phyloP scores from a whole-genome alignment of 2,329 filamentous ascomycete species.

The Fusarium setosum region DNA sequence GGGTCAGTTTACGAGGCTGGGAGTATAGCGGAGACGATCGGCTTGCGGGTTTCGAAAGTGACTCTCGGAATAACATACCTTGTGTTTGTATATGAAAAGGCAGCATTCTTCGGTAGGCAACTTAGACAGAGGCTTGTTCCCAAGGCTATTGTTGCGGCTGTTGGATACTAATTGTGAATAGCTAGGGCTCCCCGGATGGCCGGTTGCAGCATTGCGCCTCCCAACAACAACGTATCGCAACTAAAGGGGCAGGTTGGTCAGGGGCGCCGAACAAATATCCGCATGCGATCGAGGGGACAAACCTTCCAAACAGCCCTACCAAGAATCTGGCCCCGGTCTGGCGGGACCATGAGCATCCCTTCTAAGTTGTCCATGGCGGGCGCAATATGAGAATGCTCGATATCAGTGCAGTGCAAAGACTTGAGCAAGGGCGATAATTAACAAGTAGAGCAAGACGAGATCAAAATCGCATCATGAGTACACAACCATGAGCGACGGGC shows the following conservation, averaged over 20 bases:
- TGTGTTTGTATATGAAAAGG: conserved; percentile 67
- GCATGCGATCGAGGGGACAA: conserved; percentile 27
- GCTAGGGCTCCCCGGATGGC: conserved; percentile 51
- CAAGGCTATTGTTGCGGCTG: conserved; percentile 52
- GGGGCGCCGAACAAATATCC: neutral
- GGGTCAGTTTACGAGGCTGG: conserved; percentile 9
- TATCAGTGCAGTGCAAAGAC: neutral
- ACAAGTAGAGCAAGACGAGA: conserved; percentile 7
- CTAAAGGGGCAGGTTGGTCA: conserved; percentile 50
- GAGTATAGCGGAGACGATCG: neutral
- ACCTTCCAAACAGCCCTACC: conserved; percentile 66
- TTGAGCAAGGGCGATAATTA: neutral
- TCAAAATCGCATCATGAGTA: conserved; percentile 43
- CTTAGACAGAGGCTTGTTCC: conserved; percentile 50
- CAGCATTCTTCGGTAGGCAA: conserved; percentile 56
- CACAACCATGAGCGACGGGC: conserved; percentile 21
- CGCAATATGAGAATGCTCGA: neutral
- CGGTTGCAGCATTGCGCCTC: conserved; percentile 43
- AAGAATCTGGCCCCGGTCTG: conserved; percentile 62
- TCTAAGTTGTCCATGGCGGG: conserved; percentile 54
- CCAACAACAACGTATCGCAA: conserved; percentile 70
- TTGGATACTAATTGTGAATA: conserved; percentile 55
- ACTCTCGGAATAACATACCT: conserved; percentile 51
- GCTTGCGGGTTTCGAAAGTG: neutral
- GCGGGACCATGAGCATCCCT: conserved; percentile 61